Conservation (phyloP, 2,329 filamentous ascomycete genomes). For the Coleophoma eucalyptorum region DNA sequence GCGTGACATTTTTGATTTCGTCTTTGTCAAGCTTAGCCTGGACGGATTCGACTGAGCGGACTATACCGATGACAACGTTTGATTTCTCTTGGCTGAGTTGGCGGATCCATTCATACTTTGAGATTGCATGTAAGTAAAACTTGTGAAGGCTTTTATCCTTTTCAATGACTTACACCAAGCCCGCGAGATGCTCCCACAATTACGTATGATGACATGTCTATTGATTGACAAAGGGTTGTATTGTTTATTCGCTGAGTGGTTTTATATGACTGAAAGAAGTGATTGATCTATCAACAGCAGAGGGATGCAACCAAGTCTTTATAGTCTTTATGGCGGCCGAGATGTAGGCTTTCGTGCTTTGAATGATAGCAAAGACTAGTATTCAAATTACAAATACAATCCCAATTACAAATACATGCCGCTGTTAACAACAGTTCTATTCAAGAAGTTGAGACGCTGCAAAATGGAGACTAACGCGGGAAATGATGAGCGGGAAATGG, state of each 20-base stretch:
- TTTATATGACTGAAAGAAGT: background rate
- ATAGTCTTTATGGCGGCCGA: too few species aligned
- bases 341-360: too few species aligned
- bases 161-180: slow-evolving; percentile 1
- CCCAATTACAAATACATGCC: too few species aligned
- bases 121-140: background rate
- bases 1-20: slow-evolving; percentile 34
- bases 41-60: slow-evolving; percentile 40
- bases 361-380: too few species aligned
- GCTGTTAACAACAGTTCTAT: too few species aligned
- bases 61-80: slow-evolving; percentile 43
- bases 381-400: too few species aligned
- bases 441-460: too few species aligned
- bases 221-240: background rate
- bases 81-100: slow-evolving; percentile 37
- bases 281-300: background rate
- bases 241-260: background rate
- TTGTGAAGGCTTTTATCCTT: background rate
- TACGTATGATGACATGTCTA: slow-evolving; percentile 2
- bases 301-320: background rate
- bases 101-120: slow-evolving; percentile 49
- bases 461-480: background rate
- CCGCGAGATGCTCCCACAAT: slow-evolving; percentile 1
- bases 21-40: slow-evolving; percentile 34
- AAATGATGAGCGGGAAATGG: background rate